These are phyloP conservation scores for Polyporus arcularius DNA, from an alignment of 768 basidiomycete species.

Conservation along the genomic window DNA sequence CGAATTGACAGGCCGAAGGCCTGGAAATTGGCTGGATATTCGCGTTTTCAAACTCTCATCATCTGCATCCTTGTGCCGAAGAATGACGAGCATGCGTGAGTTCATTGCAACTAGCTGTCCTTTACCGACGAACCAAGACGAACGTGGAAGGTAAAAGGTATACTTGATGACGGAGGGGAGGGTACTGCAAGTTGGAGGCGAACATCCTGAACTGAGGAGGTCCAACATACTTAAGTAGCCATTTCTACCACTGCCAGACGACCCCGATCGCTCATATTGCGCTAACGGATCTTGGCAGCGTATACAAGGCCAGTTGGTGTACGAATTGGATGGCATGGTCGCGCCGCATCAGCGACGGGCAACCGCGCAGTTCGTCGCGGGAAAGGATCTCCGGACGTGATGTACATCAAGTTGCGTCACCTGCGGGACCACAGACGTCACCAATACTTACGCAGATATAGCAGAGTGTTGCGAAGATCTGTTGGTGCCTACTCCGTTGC, in stretches of 20 bases:
- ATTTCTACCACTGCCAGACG: too few species aligned
- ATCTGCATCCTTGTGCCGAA: background rate
- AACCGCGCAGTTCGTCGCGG: conserved; percentile 15
- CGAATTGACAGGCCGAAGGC: background rate
- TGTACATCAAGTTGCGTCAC: conserved; percentile 3
- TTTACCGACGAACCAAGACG: too few species aligned
- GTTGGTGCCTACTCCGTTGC: background rate
- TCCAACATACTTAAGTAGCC: too few species aligned
- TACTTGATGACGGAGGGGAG: too few species aligned
- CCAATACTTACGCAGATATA: too few species aligned
- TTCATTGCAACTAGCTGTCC: background rate
- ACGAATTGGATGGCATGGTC: background rate
- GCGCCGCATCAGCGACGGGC: conserved; percentile 10
- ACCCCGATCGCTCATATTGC: too few species aligned
- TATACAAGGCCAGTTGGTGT: too few species aligned
- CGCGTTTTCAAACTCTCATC: background rate
- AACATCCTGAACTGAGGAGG: too few species aligned
- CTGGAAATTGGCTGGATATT: background rate
- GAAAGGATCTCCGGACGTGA: conserved; percentile 12
- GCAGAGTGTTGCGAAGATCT: background rate
- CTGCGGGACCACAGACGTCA: background rate
- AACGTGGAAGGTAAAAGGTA: too few species aligned
- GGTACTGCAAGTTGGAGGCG: too few species aligned
- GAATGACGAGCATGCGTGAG: background rate
- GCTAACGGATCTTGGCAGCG: too few species aligned